These are phyloP conservation scores for Gaeumannomyces tritici DNA, from an alignment of 2,329 filamentous ascomycete species.

Conservation along the genomic window DNA sequence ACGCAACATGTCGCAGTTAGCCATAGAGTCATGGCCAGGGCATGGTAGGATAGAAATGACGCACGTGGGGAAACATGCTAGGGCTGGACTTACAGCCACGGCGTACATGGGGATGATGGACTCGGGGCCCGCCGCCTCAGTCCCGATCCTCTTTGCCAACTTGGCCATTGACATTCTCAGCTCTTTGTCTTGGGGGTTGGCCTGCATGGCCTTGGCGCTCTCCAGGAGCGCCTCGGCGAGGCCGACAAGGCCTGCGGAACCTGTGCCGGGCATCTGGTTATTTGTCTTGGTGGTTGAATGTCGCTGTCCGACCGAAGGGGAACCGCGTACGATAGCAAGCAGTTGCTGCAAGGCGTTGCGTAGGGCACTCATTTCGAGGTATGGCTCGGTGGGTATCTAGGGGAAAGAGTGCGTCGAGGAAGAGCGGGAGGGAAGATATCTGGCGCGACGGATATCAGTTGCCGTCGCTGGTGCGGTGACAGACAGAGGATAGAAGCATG, in stretches of 20 bases:
- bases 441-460: too few relatives aligned
- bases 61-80: not conserved
- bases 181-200: not conserved
- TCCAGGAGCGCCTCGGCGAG: not conserved
- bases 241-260: not conserved
- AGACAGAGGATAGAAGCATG: not conserved
- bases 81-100: not conserved
- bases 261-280: not conserved
- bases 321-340: not conserved
- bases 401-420: not conserved
- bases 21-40: too few relatives aligned
- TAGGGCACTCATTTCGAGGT: not conserved
- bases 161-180: not conserved
- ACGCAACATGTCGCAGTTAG: not conserved
- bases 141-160: not conserved
- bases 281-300: not conserved
- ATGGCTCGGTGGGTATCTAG: not conserved
- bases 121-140: not conserved
- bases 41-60: too few relatives aligned
- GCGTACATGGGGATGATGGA: conserved; percentile 1
- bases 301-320: not conserved
- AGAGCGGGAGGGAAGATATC: not conserved
- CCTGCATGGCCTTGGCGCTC: not conserved
- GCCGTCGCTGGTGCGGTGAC: not conserved
- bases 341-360: not conserved